A percentile compares a stretch with the other conserved stretches of the same genome.
phyloP scores from a whole-genome alignment of 139 green algal genomes.

The Chlamydomonas sp. region DNA sequence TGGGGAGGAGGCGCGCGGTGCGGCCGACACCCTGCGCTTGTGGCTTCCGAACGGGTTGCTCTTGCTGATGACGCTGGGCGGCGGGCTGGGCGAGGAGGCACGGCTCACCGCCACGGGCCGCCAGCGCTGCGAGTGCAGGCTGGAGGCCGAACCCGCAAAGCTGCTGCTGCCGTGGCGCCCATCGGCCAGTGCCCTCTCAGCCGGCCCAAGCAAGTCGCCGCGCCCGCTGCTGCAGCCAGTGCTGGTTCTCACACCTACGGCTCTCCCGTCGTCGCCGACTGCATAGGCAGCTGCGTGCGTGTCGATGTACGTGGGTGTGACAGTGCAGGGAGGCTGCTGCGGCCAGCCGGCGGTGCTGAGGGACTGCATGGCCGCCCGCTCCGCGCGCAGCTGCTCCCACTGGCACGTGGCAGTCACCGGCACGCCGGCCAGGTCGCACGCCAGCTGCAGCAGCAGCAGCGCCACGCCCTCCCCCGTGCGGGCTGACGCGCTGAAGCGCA shows the following conservation, averaged over 20 bases:
- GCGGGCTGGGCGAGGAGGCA: background rate
- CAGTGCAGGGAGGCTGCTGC: background rate
- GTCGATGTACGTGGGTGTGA: no score
- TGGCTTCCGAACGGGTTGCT: background rate
- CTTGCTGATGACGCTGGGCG: constrained; percentile 12
- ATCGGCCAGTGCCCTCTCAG: background rate
- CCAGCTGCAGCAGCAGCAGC: background rate
- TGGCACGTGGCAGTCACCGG: constrained; percentile 3
- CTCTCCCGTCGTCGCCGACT: no score
- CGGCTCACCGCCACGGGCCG: background rate
- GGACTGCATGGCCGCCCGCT: background rate
- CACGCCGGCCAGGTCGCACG: constrained; percentile 29
- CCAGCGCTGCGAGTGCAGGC: background rate
- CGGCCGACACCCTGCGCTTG: background rate
- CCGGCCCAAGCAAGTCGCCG: no score
- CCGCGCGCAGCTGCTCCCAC: no score
- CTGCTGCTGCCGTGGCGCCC: background rate
- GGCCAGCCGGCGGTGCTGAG: background rate
- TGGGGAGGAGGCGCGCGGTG: background rate
- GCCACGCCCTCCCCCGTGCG: constrained; percentile 6
- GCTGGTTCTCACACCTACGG: no score
- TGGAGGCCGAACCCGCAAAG: background rate
- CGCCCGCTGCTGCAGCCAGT: no score
- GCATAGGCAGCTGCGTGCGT: no score
- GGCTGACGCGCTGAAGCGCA: constrained; percentile 1